These are phyloP conservation scores for Cercospora brassicicola DNA, from an alignment of 2,329 filamentous ascomycete genomes.

Conservation along the genomic window DNA sequence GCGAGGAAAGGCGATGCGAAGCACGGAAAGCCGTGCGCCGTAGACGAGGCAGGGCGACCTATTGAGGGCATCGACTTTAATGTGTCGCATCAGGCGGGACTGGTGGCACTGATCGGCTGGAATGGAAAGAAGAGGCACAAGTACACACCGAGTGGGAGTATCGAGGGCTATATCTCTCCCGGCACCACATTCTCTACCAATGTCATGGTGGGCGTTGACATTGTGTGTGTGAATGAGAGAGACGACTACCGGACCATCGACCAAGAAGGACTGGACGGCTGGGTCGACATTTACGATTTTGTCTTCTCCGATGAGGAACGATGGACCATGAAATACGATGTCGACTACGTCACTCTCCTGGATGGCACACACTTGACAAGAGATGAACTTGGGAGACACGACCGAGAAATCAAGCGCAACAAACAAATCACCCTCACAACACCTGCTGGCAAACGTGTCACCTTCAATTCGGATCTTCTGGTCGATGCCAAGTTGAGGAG, in stretches of 20 bases:
- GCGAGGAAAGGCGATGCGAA: constrained; percentile 55
- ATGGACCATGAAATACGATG: constrained; percentile 60
- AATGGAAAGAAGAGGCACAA: constrained; percentile 33
- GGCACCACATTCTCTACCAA: constrained; percentile 31
- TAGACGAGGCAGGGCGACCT: constrained; percentile 44
- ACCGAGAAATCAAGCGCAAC: constrained; percentile 45
- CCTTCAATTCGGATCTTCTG: constrained; percentile 48
- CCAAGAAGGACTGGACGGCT: constrained; percentile 62
- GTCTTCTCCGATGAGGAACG: constrained; percentile 66
- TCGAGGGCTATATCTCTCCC: constrained; percentile 33
- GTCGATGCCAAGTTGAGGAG: constrained; percentile 64
- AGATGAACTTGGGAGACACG: constrained; percentile 46
- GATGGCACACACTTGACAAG: constrained; percentile 46
- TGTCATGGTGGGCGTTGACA: constrained; percentile 66
- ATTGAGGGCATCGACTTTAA: constrained; percentile 65
- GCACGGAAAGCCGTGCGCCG: constrained; percentile 54
- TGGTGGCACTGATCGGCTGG: constrained; percentile 66
- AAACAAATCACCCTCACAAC: constrained; percentile 43
- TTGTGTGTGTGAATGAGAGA: constrained; percentile 74
- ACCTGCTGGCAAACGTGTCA: constrained; percentile 39
- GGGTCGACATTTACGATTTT: constrained; percentile 70
- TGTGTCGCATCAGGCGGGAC: constrained; percentile 73
- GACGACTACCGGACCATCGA: constrained; percentile 62
- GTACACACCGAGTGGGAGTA: constrained; percentile 32
- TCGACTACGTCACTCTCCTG: constrained; percentile 46